Percentiles rank a stretch among this genome's conserved stretches.
Evolutionary conservation across 495 filamentous ascomycete genomes (phyloP).

Genomic region (Neurospora sp.): DNA sequence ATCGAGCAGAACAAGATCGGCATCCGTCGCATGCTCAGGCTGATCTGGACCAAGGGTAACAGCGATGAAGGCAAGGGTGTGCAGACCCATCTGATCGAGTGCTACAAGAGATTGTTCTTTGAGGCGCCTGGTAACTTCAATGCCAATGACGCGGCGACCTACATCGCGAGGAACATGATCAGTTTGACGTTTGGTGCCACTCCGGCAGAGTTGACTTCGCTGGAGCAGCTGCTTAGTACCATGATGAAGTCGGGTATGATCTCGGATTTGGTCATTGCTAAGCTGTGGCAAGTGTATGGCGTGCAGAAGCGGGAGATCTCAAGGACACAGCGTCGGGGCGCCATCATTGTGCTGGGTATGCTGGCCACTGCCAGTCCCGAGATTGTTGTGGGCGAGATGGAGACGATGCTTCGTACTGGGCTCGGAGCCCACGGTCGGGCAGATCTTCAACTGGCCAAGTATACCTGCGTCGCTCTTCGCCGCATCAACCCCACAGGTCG

Average conservation of each 20-base stretch:
- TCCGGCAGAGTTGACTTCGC: constrained; percentile 84
- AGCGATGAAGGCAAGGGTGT: constrained; percentile 98
- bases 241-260: constrained; percentile 95
- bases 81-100: constrained; percentile 92
- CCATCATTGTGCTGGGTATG: constrained; percentile 97
- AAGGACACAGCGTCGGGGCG: constrained; percentile 77
- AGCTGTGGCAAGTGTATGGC: constrained; percentile 96
- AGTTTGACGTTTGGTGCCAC: constrained; percentile 92
- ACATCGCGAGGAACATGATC: constrained; percentile 97
- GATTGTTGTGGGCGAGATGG: constrained; percentile 87
- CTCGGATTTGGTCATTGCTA: constrained; percentile 74
- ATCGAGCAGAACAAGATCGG: constrained; percentile 83
- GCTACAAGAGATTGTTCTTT: constrained; percentile 93
- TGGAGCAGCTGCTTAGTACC: constrained; percentile 87
- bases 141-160: constrained; percentile 87
- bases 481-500: constrained; percentile 78
- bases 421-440: constrained; percentile 68
- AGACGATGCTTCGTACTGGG: constrained; percentile 84
- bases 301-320: constrained; percentile 90
- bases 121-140: constrained; percentile 81
- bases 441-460: constrained; percentile 85
- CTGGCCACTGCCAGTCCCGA: constrained; percentile 85
- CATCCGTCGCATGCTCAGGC: constrained; percentile 84
- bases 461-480: constrained; percentile 84
- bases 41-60: constrained; percentile 99